phyloP scores from a whole-genome alignment of 177 flowering plant genomes.

The Telopea speciosissima region DNA sequence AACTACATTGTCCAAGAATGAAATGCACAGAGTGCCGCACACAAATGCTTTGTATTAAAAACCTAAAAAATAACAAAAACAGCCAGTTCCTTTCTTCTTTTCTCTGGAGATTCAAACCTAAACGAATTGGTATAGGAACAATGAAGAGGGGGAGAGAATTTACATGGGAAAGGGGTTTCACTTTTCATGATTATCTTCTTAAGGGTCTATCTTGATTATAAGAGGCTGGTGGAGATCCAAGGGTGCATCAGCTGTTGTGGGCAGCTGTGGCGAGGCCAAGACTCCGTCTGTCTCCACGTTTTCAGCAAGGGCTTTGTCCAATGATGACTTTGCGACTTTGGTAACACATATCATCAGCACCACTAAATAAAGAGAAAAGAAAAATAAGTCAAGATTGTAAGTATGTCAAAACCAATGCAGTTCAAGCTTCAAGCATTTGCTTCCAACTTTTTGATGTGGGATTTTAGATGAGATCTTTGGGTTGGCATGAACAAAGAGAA shows the following conservation, averaged over 20 bases:
- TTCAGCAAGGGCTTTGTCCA: constrained; percentile 55
- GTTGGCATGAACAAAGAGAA: too few relatives aligned
- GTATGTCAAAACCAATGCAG: neutral
- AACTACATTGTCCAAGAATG: constrained; percentile 10
- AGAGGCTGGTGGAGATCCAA: constrained; percentile 70
- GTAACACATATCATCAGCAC: constrained; percentile 42
- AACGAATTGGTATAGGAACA: neutral
- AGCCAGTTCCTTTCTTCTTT: neutral
- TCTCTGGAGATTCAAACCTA: neutral
- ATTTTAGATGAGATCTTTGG: too few relatives aligned
- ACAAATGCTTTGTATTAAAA: neutral
- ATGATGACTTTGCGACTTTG: constrained; percentile 52
- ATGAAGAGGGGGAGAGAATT: constrained; percentile 24
- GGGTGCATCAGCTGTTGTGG: constrained; percentile 32
- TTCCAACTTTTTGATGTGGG: too few relatives aligned
- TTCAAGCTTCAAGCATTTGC: neutral
- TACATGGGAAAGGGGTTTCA: constrained; percentile 29
- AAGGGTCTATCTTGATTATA: constrained; percentile 51
- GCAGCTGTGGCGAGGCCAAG: constrained; percentile 33
- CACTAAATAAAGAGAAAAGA: constrained; percentile 20
- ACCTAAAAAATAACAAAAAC: neutral
- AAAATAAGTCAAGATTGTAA: neutral
- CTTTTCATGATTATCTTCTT: constrained; percentile 41
- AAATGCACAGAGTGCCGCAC: neutral
- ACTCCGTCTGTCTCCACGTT: constrained; percentile 32